Percentiles rank a stretch among this genome's conserved stretches.
phyloP scores from a whole-genome alignment of 768 basidiomycete species.

The Fistulinella prunicolor region DNA sequence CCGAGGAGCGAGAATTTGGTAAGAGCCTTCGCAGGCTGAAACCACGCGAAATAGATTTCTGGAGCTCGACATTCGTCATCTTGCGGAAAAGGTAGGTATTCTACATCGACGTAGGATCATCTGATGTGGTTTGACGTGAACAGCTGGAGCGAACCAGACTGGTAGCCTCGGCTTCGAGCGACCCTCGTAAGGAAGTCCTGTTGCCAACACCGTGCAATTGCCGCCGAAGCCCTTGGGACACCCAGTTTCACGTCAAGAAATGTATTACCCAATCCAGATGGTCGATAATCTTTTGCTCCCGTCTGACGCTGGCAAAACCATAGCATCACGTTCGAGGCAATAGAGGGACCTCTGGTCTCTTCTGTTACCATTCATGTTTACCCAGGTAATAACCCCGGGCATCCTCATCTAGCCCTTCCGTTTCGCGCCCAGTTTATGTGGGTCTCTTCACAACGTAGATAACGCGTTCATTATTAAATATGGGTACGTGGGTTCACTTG shows the following conservation, averaged over 20 bases:
- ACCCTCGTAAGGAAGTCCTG: not conserved
- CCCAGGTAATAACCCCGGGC: slow-evolving; percentile 3
- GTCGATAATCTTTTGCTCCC: slow-evolving; percentile 12
- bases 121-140: not conserved
- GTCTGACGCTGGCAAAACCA: not conserved
- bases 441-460: not conserved
- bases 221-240: not conserved
- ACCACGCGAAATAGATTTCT: slow-evolving; percentile 39
- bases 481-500: too few species aligned
- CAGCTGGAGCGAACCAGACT: slow-evolving; percentile 25
- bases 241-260: slow-evolving; percentile 17
- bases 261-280: slow-evolving; percentile 19
- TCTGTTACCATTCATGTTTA: not conserved
- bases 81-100: slow-evolving; percentile 35
- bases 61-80: slow-evolving; percentile 42
- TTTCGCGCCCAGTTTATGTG: slow-evolving; percentile 3
- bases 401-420: slow-evolving; percentile 1
- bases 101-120: not conserved
- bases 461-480: not conserved
- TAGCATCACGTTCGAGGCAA: slow-evolving; percentile 10
- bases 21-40: slow-evolving; percentile 13
- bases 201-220: not conserved
- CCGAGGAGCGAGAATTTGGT: not conserved
- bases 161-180: not conserved
- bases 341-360: slow-evolving; percentile 15